phyloP scores from a whole-genome alignment of 2,329 filamentous ascomycete species.

The Fusarium concolor region DNA sequence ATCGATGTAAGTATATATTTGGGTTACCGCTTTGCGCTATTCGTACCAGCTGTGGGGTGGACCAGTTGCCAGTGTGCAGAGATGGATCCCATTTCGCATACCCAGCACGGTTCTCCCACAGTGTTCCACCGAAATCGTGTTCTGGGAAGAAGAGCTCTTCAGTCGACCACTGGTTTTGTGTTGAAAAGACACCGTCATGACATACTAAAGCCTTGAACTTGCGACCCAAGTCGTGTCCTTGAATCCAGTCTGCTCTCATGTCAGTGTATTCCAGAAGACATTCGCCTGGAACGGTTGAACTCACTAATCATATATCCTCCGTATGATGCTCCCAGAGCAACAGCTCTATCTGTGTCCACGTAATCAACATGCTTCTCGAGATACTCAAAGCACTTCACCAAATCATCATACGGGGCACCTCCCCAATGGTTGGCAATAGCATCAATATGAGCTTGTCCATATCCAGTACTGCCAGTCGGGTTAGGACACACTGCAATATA shows the following conservation, averaged over 20 bases:
- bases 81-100: slow-evolving; percentile 80
- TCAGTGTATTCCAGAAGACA: slow-evolving; percentile 34
- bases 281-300: slow-evolving; percentile 35
- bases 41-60: slow-evolving; percentile 82
- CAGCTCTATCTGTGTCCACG: slow-evolving; percentile 75
- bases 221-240: slow-evolving; percentile 84
- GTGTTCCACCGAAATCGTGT: slow-evolving; percentile 73
- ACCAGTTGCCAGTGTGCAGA: slow-evolving; percentile 75
- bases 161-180: slow-evolving; percentile 71
- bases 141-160: slow-evolving; percentile 79
- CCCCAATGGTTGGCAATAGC: slow-evolving; percentile 87
- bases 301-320: slow-evolving; percentile 80
- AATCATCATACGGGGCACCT: slow-evolving; percentile 83
- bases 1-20: neutral
- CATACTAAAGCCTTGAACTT: slow-evolving; percentile 90
- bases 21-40: neutral
- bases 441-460: slow-evolving; percentile 81
- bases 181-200: slow-evolving; percentile 88
- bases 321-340: slow-evolving; percentile 80
- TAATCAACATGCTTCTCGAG: slow-evolving; percentile 73
- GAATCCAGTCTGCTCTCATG: slow-evolving; percentile 78
- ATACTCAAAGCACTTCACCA: slow-evolving; percentile 82
- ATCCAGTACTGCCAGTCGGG: slow-evolving; percentile 85
- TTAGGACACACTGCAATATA: slow-evolving; percentile 87
- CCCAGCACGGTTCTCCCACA: slow-evolving; percentile 70